phyloP scores from a whole-genome alignment of 1,284 basidiomycete species.

The Fomitopsis pinicola region DNA sequence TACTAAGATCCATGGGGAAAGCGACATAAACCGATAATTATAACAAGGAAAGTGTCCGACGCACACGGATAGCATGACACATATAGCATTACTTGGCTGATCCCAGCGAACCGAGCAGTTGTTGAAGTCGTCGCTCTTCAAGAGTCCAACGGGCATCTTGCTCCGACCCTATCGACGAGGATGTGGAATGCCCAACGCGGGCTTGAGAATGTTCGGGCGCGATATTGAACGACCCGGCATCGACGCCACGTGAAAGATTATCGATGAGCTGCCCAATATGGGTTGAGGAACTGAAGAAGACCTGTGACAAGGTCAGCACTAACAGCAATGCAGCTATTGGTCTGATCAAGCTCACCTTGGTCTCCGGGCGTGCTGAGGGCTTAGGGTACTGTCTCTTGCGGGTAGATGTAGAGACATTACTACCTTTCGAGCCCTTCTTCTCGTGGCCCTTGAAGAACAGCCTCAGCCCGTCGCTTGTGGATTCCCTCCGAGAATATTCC shows the following conservation, averaged over 20 bases:
- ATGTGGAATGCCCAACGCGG: conserved; percentile 44
- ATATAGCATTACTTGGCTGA: conserved; percentile 20
- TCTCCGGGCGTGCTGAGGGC: conserved; percentile 60
- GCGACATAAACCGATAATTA: conserved; percentile 9
- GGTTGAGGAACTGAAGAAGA: conserved; percentile 73
- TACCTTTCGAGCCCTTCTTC: conserved; percentile 61
- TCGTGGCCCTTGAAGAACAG: conserved; percentile 71
- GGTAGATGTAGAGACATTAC: conserved; percentile 55
- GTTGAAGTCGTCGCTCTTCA: conserved; percentile 65
- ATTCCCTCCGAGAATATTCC: conserved; percentile 60
- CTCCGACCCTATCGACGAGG: conserved; percentile 59
- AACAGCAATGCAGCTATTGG: not conserved
- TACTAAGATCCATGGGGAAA: conserved; percentile 2
- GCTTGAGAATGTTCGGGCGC: conserved; percentile 29
- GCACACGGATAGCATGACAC: conserved; percentile 7
- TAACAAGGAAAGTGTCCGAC: conserved; percentile 6
- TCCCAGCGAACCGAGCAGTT: conserved; percentile 61
- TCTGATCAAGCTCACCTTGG: conserved; percentile 52
- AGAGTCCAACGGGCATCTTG: conserved; percentile 63
- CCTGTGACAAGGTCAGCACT: conserved; percentile 37
- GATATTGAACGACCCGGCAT: conserved; percentile 79
- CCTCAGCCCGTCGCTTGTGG: conserved; percentile 53
- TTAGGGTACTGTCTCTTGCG: conserved; percentile 47
- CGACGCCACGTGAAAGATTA: conserved; percentile 70
- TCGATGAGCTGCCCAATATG: conserved; percentile 81